Evolutionary conservation across 768 basidiomycete species (phyloP).

Genomic region (Suillus tomentosus): DNA sequence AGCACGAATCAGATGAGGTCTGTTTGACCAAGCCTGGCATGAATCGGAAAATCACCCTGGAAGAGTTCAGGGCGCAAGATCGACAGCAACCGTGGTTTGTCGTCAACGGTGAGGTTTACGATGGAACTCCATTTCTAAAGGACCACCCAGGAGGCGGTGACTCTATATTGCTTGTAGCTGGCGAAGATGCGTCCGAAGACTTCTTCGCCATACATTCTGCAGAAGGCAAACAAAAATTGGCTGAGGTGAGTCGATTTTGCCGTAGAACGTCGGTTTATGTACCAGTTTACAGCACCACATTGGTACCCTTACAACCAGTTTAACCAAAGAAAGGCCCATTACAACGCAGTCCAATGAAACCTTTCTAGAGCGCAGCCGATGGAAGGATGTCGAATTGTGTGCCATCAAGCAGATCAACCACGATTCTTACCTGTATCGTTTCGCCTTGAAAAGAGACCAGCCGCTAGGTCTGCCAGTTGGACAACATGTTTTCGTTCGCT

Average conservation of each 20-base stretch:
- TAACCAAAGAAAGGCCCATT: slow-evolving; percentile 3
- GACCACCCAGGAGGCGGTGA: slow-evolving; percentile 62
- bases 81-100: slow-evolving; percentile 50
- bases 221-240: slow-evolving; percentile 48
- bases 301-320: slow-evolving; percentile 42
- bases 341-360: slow-evolving; percentile 13
- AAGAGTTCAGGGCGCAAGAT: slow-evolving; percentile 44
- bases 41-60: slow-evolving; percentile 43
- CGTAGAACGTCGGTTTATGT: slow-evolving; percentile 13
- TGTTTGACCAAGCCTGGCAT: slow-evolving; percentile 50
- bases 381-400: slow-evolving; percentile 48
- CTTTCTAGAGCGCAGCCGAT: slow-evolving; percentile 49
- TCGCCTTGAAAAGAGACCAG: slow-evolving; percentile 44
- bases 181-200: slow-evolving; percentile 63
- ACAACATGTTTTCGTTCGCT: slow-evolving; percentile 58
- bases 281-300: slow-evolving; percentile 42
- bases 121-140: slow-evolving; percentile 49
- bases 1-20: slow-evolving; percentile 24
- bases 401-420: slow-evolving; percentile 43
- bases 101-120: slow-evolving; percentile 56
- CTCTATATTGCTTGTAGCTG: slow-evolving; percentile 56
- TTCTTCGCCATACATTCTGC: slow-evolving; percentile 65
- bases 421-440: slow-evolving; percentile 53
- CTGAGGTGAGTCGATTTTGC: slow-evolving; percentile 35
- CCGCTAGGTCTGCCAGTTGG: slow-evolving; percentile 57